Evolutionary conservation across 1,284 basidiomycete species (phyloP).

Genomic region (Vanrija humicola): DNA sequence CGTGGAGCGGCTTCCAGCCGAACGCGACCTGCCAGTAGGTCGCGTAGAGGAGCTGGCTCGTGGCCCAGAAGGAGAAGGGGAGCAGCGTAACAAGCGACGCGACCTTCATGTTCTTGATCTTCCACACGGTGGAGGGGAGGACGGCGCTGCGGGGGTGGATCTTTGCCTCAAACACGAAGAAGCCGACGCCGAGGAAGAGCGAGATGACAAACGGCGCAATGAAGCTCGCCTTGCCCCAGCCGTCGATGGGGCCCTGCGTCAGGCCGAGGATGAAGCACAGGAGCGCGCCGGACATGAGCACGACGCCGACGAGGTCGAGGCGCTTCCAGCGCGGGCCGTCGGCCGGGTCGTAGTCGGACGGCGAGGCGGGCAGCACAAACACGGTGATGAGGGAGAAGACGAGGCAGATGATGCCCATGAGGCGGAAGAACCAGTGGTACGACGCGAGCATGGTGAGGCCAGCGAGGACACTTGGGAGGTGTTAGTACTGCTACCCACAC

Average conservation of each 20-base stretch:
- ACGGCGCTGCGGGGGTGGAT: constrained; percentile 28
- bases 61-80: constrained; percentile 37
- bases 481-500: too few relatives aligned
- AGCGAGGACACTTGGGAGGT: too few relatives aligned
- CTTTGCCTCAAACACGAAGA: constrained; percentile 41
- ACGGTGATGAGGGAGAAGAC: constrained; percentile 26
- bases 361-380: constrained; percentile 31
- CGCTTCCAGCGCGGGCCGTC: constrained; percentile 21
- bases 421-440: constrained; percentile 44
- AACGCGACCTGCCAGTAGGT: constrained; percentile 25
- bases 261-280: constrained; percentile 23
- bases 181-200: constrained; percentile 28
- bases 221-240: constrained; percentile 23
- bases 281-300: constrained; percentile 17
- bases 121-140: constrained; percentile 32
- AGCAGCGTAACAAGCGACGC: constrained; percentile 21
- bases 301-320: constrained; percentile 23
- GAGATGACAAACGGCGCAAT: constrained; percentile 38
- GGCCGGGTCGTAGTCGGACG: constrained; percentile 15
- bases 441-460: constrained; percentile 33
- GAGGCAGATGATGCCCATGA: constrained; percentile 29
- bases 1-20: constrained; percentile 28
- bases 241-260: constrained; percentile 23
- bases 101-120: constrained; percentile 37
- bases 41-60: constrained; percentile 33